Evolutionary conservation across 2,329 filamentous ascomycete species (phyloP), one percentile per base, ranked within the genome.

Genomic region (Capronia coronata): DNA sequence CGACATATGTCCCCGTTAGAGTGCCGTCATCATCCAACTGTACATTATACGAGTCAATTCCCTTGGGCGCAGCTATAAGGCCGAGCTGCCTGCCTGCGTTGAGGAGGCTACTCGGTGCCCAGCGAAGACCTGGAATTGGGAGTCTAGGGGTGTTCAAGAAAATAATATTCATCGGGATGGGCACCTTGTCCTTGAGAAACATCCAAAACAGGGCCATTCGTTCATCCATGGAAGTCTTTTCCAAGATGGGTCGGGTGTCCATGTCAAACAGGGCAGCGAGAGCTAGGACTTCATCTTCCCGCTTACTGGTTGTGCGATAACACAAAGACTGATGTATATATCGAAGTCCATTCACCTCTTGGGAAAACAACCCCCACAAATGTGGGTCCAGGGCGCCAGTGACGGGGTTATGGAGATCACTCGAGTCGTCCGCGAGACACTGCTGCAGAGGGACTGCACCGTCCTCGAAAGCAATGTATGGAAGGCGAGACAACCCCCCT

Each of bases 141-240:
- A 51, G 23, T 22, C 46, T 51, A 6, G 19, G 34, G 7, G 35
- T 39, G 13, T 22, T 32, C 27, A 46, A 16, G 22, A 46, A 47
- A 16, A 51, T 16, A 38, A 51, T 51, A 21, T 51, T 43, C 18
- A 46, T 39, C 3, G 43, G 43, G 9, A 47, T 37, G 10, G 19
- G 22, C 21, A 51, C 43, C 29, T 35, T 44, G 9, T 40, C 32
- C 1, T 27, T 14, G 9, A 47, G 30, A 27, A 44, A 27, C 16
- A 43, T 43, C 49, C 48, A 50, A 18, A 51, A 48, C 2, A 51
- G 43, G 18, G 49, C 38, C 49, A 51, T 51, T 18, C 49, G 38
- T 3, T 51, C 49, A 23, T 51, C 44, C 16, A 48, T 19, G 14
- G 23, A 40, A 19, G 18, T 34, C 23, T 18, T 35, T 7, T 48